Evolutionary conservation across 345 rosid genomes (phyloP), one percentile per base, ranked within the genome.

Genomic region (Brassica cretica): DNA sequence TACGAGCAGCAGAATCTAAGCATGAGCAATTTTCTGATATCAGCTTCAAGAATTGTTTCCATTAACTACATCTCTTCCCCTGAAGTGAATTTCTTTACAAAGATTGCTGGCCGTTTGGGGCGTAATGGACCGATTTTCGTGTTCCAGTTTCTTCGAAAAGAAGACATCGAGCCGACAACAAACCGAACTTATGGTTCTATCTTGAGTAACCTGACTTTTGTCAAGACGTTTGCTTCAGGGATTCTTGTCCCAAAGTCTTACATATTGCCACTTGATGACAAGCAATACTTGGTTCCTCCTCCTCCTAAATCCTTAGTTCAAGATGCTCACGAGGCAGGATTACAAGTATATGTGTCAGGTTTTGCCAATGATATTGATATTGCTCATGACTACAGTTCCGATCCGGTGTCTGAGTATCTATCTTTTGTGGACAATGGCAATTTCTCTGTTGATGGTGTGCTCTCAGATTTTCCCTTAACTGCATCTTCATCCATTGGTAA

Each of bases 161-260:
- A 79, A 6, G 86, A 78, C 0, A 4, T 72, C 0, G 98, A 91
- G 76, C 94, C 92, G 67, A 79, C 93, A 66, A 88, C 86, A 70
- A 89, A 86, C 53, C 90, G 76, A 79, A 89, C 90, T 19, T 93
- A 93, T 18, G 87, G 74, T 21, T 82, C 85, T 58, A 86, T 93
- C 53, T 67, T 58, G 18, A 78, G 64, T 18, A 91, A 93, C 81
- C 85, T 93, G 59, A 81, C 91, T 3, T 88, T 82, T 70, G 83
- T 91, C 77, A 90, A 83, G 91, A 88, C 93, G 14, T 91, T 93
- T 87, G 91, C 94, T 70, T 86, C 94, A 25, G 96, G 96, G 75
- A 87, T 93, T 72, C 91, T 90, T 49, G 84, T 93, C 51, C 93
- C 95, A 0, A 93, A 93, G 89, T 1, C 55, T 79, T 90, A 86